phyloP scores from a whole-genome alignment of 345 rosid genomes.

The Noccaea caerulescens region DNA sequence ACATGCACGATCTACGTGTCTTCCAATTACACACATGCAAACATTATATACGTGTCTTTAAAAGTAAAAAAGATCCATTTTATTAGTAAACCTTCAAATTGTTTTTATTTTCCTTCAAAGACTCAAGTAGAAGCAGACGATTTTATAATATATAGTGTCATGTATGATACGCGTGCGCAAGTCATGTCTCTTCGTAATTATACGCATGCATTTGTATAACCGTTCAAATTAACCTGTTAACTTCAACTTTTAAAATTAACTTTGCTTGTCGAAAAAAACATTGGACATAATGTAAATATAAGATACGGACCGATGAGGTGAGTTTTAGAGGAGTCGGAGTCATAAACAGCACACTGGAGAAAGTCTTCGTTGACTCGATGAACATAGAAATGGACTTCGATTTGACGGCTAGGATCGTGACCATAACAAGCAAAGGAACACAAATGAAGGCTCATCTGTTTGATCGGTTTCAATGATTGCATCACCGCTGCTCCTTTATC shows the following conservation, averaged over 20 bases:
- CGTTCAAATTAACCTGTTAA: not conserved
- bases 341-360: conserved; percentile 75
- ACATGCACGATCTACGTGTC: too few relatives aligned
- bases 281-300: not conserved
- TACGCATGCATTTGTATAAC: not conserved
- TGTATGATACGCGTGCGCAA: not conserved
- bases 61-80: too few relatives aligned
- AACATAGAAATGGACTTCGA: conserved; percentile 65
- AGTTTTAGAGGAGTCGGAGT: conserved; percentile 52
- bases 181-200: not conserved
- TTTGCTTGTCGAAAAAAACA: not conserved
- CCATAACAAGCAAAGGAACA: conserved; percentile 70
- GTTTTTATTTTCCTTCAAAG: not conserved
- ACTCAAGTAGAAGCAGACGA: not conserved
- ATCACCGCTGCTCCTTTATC: conserved; percentile 63
- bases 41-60: too few relatives aligned
- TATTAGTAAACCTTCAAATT: too few relatives aligned
- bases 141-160: not conserved
- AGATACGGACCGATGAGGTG: conserved; percentile 58
- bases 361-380: conserved; percentile 67
- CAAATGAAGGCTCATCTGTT: conserved; percentile 61
- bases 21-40: too few relatives aligned
- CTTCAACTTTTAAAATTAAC: not conserved
- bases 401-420: conserved; percentile 77
- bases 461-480: conserved; percentile 65